Base-by-base conservation (phyloP, 192 early-diverging fungal species). In the Tieghemiomyces parasiticus region DNA sequence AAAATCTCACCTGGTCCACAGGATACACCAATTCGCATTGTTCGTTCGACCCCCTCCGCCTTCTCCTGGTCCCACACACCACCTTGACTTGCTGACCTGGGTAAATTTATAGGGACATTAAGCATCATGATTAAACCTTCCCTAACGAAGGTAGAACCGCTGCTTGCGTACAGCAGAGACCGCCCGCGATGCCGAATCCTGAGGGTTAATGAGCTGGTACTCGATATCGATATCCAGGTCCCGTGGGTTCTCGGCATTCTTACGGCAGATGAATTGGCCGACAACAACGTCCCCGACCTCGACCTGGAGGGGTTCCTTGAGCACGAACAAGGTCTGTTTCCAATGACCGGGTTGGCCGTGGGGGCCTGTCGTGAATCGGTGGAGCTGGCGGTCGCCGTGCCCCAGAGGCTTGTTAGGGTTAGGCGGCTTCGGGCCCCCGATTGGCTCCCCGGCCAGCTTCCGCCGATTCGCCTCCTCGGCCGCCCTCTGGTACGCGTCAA, bases 251-350 rank as follows among this genome's bases (percentile, higher is more conserved):
- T 73, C 65, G 25, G 60, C 50, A 47, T 73, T 76, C 67, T 89
- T 91, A 33, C 61, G 60, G 68, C 83, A 84, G 20, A 65, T 75
- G 60, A 91, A 86, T 4, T 59, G 67, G 13, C 88, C 88, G n/a
- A 53, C 60, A 4, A 84, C 16, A 60, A 68, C 64, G 46, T 75
- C 66, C 29, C 78, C 79, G 19, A 52, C 47, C 33, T 69, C 61
- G 8, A 83, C 81, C 9, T 72, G 63, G 29, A 92, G 60, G 14
- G 84, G 75, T 26, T 78, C 64, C 14, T 78, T 72, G 9, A 93
- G 72, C 13, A 82, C 68, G 72, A 98, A 95, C 20, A 85, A 66
- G 0, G 90, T 91, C 71, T 96, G 93, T 78, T 93, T 95, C 95
- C 95, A 98, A 75, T 98, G 95, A n/a, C 93, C 96, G 35, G 85